Conservation (phyloP, 2,329 filamentous ascomycete species). For the Nemania sp. region DNA sequence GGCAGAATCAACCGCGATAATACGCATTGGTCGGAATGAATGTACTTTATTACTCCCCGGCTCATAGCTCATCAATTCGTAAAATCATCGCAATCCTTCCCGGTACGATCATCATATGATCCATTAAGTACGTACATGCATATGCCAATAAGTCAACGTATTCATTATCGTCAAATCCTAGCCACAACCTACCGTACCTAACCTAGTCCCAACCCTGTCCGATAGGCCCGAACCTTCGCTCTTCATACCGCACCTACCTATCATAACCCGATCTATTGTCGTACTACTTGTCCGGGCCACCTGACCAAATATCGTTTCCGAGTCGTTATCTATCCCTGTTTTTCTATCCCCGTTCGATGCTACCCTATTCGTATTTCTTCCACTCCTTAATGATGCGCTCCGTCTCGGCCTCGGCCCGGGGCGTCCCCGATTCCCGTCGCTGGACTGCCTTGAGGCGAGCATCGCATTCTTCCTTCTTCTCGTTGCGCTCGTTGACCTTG, state of each 20-base stretch:
- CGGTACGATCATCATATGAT: too few relatives aligned
- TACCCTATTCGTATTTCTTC: slow-evolving; percentile 57
- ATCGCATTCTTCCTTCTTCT: slow-evolving; percentile 60
- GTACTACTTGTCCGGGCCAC: background rate
- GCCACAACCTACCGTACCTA: slow-evolving; percentile 5
- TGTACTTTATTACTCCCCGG: too few relatives aligned
- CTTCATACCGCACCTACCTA: background rate
- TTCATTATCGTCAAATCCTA: slow-evolving; percentile 4
- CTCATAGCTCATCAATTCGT: too few relatives aligned
- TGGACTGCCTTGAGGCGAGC: slow-evolving; percentile 12
- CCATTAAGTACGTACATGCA: too few relatives aligned
- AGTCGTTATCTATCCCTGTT: too few relatives aligned
- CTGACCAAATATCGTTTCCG: background rate
- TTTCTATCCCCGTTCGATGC: too few relatives aligned
- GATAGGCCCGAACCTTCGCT: background rate
- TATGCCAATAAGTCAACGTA: slow-evolving; percentile 13
- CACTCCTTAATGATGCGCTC: slow-evolving; percentile 59
- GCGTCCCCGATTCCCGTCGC: slow-evolving; percentile 38
- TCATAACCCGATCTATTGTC: too few relatives aligned
- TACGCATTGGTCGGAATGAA: too few relatives aligned
- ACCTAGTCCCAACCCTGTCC: background rate
- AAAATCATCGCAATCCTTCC: too few relatives aligned
- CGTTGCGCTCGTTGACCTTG: slow-evolving; percentile 61
- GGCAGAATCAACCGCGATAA: too few relatives aligned
- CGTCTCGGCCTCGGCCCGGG: slow-evolving; percentile 48